Base-by-base conservation (phyloP, 495 filamentous ascomycete species). In the Talaromyces borbonicus region DNA sequence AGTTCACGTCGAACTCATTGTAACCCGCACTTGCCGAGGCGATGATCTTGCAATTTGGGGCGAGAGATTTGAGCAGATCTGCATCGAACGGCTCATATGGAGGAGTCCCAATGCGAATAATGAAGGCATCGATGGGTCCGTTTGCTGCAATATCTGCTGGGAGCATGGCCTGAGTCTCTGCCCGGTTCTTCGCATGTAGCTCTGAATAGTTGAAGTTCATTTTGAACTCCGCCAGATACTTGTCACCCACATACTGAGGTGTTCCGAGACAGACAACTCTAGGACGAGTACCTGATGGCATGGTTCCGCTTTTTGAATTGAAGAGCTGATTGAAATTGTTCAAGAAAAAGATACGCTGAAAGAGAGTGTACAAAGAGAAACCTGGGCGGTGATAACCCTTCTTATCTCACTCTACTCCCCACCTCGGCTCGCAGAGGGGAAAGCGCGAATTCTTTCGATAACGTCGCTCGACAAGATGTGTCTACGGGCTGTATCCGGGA, bases 11-110 rank as follows among this genome's bases (percentile, higher is more conserved):
- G 43, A 67, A 62, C 48, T 67, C 59, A 48, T 71, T 61, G 50
- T 56, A 67, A n/a, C 66, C 61, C 1, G 60, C 63, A 18, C 51
- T 50, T 11, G 58, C 57, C 14, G 62, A 64, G n/a, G 46, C 37
- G 25, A 69, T 57, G 43, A 68, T 56, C 27, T 60, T 55, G 39
- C 56, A 65, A 9, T 49, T 22, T 0, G 57, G 59, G 2, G 47
- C 12, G 3, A 68, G 48, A 7, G 51, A 15, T 8, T 27, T 40
- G 14, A 69, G 48, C 18, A 69, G 52, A 14, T 60, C 63, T 12
- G 48, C 50, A 45, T 68, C 65, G 49, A 67, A 69, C 2, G 61
- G 63, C 47, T 68, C 65, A 30, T 60, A 68, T 8, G 64, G 60
- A 9, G 45, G 46, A 0, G 60, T 68, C 19, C 63, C 61, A 63